Conservation (phyloP, 768 basidiomycete genomes). For the Clitopilus passeckerianus region DNA sequence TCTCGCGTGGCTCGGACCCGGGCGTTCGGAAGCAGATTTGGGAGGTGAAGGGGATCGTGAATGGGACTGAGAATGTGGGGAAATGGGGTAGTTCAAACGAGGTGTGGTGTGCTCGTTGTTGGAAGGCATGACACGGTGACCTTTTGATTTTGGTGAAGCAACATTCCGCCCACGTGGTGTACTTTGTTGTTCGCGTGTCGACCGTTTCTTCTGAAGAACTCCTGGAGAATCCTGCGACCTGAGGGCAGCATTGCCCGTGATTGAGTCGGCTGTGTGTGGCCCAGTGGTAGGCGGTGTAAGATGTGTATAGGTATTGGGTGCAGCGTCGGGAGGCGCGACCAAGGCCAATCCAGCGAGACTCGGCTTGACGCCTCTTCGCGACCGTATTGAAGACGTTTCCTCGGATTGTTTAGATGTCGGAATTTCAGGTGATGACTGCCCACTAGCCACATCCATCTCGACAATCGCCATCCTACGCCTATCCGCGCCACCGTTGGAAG, state of each 20-base stretch:
- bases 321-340: conserved; percentile 70
- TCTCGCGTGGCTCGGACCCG: conserved; percentile 8
- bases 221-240: not conserved
- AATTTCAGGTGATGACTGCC: not conserved
- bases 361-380: conserved; percentile 34
- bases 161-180: conserved; percentile 6
- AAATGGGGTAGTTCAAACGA: conserved; percentile 15
- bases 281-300: conserved; percentile 48
- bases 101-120: conserved; percentile 16
- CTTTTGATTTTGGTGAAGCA: conserved; percentile 30
- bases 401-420: conserved; percentile 21
- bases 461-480: conserved; percentile 66
- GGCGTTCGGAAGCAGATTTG: conserved; percentile 16
- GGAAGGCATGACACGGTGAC: conserved; percentile 18
- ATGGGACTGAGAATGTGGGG: conserved; percentile 26
- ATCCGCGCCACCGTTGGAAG: conserved; percentile 57
- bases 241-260: not conserved
- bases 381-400: conserved; percentile 24
- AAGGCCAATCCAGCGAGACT: conserved; percentile 52
- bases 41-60: conserved; percentile 26
- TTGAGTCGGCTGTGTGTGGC: conserved; percentile 26
- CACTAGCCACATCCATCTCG: conserved; percentile 39
- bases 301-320: conserved; percentile 45
- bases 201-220: not conserved
- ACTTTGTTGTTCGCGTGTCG: not conserved